Percentiles rank a stretch among this genome's conserved stretches.
Conservation (phyloP, 768 basidiomycete genomes). For the Auricularia sp. region DNA sequence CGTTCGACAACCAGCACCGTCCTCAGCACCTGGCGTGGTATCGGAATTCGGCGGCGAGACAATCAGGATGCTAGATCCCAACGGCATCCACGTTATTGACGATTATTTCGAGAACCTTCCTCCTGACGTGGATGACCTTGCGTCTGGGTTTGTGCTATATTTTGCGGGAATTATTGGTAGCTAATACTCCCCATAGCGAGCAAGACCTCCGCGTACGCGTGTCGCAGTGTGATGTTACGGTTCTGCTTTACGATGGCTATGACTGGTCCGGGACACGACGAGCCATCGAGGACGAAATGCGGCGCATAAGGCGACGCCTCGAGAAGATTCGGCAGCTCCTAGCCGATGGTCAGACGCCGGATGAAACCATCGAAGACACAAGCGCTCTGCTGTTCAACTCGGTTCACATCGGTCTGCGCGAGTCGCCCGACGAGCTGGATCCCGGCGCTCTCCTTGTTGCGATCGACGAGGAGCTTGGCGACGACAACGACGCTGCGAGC, state of each 20-base stretch:
- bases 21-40: constrained; percentile 29
- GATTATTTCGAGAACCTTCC: constrained; percentile 62
- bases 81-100: constrained; percentile 59
- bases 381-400: constrained; percentile 86
- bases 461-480: constrained; percentile 83
- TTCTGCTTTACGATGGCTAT: constrained; percentile 87
- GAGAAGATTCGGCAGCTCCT: constrained; percentile 87
- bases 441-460: constrained; percentile 73
- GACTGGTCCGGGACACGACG: constrained; percentile 85
- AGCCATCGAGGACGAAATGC: constrained; percentile 79
- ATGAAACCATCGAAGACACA: constrained; percentile 60
- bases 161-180: constrained; percentile 26
- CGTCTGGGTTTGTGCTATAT: constrained; percentile 13
- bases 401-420: constrained; percentile 82
- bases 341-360: constrained; percentile 79
- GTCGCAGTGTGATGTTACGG: constrained; percentile 48
- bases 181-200: constrained; percentile 23
- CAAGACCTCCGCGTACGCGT: constrained; percentile 41
- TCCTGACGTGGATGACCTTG: constrained; percentile 39
- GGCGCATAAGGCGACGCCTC: constrained; percentile 75
- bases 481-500: constrained; percentile 59
- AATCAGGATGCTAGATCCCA: constrained; percentile 59
- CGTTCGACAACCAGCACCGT: background rate
- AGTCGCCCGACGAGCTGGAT: constrained; percentile 65
- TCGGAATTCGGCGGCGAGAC: constrained; percentile 77